Evolutionary conservation across 2,329 filamentous ascomycete genomes (phyloP), one percentile per base, ranked within the genome.

Genomic region (Nigrograna mackinnonii): DNA sequence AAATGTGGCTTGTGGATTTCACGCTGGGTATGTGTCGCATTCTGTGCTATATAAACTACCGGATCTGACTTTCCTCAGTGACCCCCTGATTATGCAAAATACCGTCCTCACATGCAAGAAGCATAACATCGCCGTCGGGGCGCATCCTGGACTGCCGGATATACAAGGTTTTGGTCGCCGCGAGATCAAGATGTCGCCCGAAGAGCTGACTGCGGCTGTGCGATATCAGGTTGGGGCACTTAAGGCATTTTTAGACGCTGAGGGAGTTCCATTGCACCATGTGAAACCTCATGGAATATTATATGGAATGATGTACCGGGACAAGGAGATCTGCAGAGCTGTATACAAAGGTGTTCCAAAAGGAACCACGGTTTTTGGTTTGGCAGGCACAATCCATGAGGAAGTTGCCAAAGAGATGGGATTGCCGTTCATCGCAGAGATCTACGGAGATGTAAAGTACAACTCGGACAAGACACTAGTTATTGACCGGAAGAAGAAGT

Each of bases 81-180:
- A 86, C 46, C 82, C 83, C 0, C 56, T 80, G n/a, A 82, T 84
- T 40, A 86, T 86, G 82, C 68, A 76, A 35, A 71, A 80, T 42
- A 85, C 82, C 0, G 77, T 85, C 9, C 69, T 68, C 7, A 69
- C 76, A 14, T 83, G 79, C 65, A 85, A 84, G 62, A 59, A 73
- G 31, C 75, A 83, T 61, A 72, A 72, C 43, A 75, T 86, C 46
- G 73, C 71, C 37, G 68, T 80, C 5, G 83, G 83, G 6, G 84
- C 84, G 0, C 83, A 87, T 52, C 83, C 83, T 0, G 82, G 82
- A 2, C 69, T 85, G 1, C 82, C 79, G n/a, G 83, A 86, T 57
- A 72, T 84, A 17, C 75, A 82, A 64, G 83, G 83, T 6, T 86
- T 86, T 52, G 83, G 83, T 2, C 71, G 83, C 2, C 74, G 83